Conservation (phyloP, 306 rosid species). For the Casuarina glauca region DNA sequence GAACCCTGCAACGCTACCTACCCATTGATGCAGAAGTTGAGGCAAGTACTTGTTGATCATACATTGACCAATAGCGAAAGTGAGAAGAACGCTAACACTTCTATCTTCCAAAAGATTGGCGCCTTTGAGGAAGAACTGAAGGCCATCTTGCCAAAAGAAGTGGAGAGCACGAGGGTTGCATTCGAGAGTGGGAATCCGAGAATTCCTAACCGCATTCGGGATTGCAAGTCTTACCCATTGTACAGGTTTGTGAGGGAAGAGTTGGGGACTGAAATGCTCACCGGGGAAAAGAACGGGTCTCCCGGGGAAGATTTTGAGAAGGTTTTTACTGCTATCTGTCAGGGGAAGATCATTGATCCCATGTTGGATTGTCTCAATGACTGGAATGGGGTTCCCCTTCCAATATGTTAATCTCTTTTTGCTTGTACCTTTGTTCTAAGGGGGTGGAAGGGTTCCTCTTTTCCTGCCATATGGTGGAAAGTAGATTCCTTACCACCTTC, state of each 20-base stretch:
- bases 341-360: constrained; percentile 83
- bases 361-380: constrained; percentile 65
- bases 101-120: constrained; percentile 81
- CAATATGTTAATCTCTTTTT: constrained; percentile 38
- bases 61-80: constrained; percentile 56
- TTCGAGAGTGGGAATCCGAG: constrained; percentile 51
- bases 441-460: too few relatives aligned
- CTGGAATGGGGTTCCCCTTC: constrained; percentile 91
- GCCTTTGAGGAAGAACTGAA: constrained; percentile 75
- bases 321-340: constrained; percentile 75
- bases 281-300: constrained; percentile 62
- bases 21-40: constrained; percentile 83
- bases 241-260: constrained; percentile 80
- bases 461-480: too few relatives aligned
- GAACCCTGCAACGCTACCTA: constrained; percentile 75
- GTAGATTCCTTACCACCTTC: too few relatives aligned
- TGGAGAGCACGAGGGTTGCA: constrained; percentile 57
- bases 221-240: constrained; percentile 81
- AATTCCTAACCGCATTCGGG: constrained; percentile 58
- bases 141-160: constrained; percentile 69
- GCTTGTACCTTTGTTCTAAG: not conserved
- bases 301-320: constrained; percentile 87
- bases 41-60: constrained; percentile 75
- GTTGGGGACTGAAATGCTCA: constrained; percentile 55
- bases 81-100: constrained; percentile 62